Percentiles rank a stretch among this genome's conserved stretches.
phyloP scores from a whole-genome alignment of 2,329 filamentous ascomycete genomes.

The Aureobasidium vineae region DNA sequence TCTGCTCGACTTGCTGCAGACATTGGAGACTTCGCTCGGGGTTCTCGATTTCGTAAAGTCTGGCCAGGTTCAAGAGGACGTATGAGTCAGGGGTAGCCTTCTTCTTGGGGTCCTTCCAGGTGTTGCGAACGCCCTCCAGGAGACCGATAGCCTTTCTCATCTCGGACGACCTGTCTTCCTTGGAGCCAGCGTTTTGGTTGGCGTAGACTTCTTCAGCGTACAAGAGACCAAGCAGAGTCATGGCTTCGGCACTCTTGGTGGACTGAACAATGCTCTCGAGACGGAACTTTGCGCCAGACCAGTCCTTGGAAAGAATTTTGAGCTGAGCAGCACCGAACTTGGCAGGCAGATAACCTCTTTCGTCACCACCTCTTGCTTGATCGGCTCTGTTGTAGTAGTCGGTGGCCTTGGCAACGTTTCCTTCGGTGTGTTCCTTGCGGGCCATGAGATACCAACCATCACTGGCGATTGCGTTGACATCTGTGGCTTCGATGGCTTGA shows the following conservation, averaged over 20 bases:
- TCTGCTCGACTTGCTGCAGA: constrained; percentile 84
- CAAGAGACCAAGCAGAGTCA: constrained; percentile 85
- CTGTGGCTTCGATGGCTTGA: constrained; percentile 92
- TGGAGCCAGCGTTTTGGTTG: constrained; percentile 66
- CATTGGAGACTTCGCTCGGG: constrained; percentile 92
- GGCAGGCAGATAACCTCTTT: constrained; percentile 85
- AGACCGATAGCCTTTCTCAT: constrained; percentile 81
- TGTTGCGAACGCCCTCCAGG: constrained; percentile 76
- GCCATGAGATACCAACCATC: constrained; percentile 97
- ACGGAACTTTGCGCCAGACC: constrained; percentile 87
- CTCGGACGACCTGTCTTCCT: constrained; percentile 84
- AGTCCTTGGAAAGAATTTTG: constrained; percentile 76
- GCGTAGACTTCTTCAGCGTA: constrained; percentile 94
- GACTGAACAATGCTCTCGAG: constrained; percentile 93
- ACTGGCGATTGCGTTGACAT: constrained; percentile 93
- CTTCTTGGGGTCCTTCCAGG: constrained; percentile 93
- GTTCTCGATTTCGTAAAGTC: constrained; percentile 80
- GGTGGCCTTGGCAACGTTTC: constrained; percentile 69
- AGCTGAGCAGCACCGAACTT: constrained; percentile 94
- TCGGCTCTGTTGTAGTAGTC: constrained; percentile 91
- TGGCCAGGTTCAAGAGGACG: constrained; percentile 85
- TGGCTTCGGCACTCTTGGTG: constrained; percentile 78
- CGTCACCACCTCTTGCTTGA: constrained; percentile 85
- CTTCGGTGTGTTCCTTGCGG: constrained; percentile 82
- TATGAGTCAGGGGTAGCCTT: constrained; percentile 77